These are phyloP conservation scores for Asterochloris sp. DNA, from an alignment of 139 green algal genomes.

Conservation along the genomic window DNA sequence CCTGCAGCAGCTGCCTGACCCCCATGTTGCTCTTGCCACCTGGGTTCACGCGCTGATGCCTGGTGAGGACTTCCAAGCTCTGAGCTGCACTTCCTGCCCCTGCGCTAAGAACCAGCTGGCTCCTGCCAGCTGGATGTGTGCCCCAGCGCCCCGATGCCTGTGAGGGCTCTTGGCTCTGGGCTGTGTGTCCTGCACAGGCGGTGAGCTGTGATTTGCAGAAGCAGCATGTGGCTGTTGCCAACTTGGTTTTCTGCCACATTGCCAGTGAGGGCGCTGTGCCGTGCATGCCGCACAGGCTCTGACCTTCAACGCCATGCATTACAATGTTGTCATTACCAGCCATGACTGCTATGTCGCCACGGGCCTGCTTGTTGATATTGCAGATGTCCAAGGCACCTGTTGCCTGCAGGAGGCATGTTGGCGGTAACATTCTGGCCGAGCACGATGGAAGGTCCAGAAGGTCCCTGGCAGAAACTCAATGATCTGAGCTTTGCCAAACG, in stretches of 20 bases:
- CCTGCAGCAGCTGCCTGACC: constrained; percentile 33
- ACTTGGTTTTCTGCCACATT: not conserved
- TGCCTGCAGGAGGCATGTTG: constrained; percentile 20
- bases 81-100: not conserved
- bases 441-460: constrained; percentile 9
- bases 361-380: not conserved
- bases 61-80: not conserved
- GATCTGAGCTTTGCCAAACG: not conserved
- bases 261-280: not conserved
- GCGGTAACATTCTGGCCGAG: constrained; percentile 27
- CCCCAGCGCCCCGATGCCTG: not conserved
- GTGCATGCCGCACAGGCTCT: not conserved
- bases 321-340: not conserved
- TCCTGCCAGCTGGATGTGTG: not conserved
- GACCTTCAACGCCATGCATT: not conserved
- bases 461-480: constrained; percentile 27
- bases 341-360: not conserved
- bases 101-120: not conserved
- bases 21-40: constrained; percentile 14
- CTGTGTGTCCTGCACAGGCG: no score
- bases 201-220: not conserved
- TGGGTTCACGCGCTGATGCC: constrained; percentile 17
- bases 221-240: not conserved
- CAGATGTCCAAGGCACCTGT: not conserved
- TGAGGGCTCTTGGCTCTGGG: no score